phyloP scores from a whole-genome alignment of 208 protist genomes.

The Leishmania arabica region DNA sequence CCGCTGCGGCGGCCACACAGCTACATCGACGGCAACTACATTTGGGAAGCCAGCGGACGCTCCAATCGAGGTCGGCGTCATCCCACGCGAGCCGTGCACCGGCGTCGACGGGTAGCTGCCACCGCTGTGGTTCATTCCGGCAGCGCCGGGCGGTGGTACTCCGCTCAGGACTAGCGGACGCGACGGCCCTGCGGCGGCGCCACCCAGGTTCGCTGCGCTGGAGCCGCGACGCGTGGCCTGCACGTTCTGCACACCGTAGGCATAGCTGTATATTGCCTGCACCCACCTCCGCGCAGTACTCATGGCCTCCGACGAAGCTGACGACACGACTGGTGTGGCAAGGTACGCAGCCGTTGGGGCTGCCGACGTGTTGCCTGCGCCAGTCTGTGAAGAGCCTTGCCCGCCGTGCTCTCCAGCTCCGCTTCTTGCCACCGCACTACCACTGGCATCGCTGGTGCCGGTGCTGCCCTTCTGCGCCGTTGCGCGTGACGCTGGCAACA shows the following conservation, averaged over 20 bases:
- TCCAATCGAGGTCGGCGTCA: slow-evolving; percentile 7
- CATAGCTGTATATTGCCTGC: slow-evolving; percentile 59
- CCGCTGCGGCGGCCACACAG: slow-evolving; percentile 17
- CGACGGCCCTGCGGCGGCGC: background rate
- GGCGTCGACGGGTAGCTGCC: slow-evolving; percentile 16
- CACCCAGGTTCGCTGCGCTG: slow-evolving; percentile 5
- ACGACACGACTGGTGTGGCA: slow-evolving; percentile 39
- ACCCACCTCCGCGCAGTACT: slow-evolving; percentile 45
- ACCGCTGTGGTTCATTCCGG: background rate
- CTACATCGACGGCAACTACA: slow-evolving; percentile 6
- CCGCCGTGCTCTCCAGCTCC: slow-evolving; percentile 4
- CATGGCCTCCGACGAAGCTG: slow-evolving; percentile 35
- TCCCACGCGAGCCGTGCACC: background rate
- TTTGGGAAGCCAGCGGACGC: slow-evolving; percentile 1
- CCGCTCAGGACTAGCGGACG: background rate
- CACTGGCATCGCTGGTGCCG: background rate
- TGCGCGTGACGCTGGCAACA: slow-evolving; percentile 15
- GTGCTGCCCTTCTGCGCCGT: background rate
- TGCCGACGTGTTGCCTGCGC: background rate
- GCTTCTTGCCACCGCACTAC: background rate
- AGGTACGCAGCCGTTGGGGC: slow-evolving; percentile 32
- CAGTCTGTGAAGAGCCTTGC: background rate
- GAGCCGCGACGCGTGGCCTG: background rate
- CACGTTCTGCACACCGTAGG: slow-evolving; percentile 34
- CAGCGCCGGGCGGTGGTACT: background rate